These are phyloP conservation scores for Leccinum huronense DNA, from an alignment of 1,284 basidiomycete genomes.

Conservation along the genomic window DNA sequence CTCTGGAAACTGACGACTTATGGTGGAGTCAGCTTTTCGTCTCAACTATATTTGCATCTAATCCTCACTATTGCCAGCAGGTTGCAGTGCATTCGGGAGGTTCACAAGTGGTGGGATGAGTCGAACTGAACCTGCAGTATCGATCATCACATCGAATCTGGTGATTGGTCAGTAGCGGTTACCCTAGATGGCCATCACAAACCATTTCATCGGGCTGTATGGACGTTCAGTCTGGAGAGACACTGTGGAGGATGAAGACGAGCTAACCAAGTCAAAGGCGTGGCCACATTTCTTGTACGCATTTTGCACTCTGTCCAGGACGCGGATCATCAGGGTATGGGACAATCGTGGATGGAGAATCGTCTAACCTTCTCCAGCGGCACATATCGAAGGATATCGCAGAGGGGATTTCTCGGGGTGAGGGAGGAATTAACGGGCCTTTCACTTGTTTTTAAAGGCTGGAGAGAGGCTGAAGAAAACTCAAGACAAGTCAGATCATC, in stretches of 20 bases:
- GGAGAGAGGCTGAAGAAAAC: conserved; percentile 17
- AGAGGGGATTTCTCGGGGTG: conserved; percentile 14
- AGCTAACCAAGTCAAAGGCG: conserved; percentile 51
- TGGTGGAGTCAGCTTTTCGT: conserved; percentile 25
- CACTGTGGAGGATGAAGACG: conserved; percentile 10
- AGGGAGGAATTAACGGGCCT: not conserved
- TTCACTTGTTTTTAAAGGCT: conserved; percentile 29
- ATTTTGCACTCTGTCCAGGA: conserved; percentile 32
- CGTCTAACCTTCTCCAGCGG: conserved; percentile 34
- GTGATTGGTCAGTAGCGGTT: conserved; percentile 19
- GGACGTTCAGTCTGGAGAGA: conserved; percentile 20
- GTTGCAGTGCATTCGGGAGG: conserved; percentile 54
- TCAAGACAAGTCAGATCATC: conserved; percentile 24
- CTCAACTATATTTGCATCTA: conserved; percentile 8
- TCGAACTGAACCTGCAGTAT: conserved; percentile 67
- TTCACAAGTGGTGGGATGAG: conserved; percentile 59
- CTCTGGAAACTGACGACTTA: conserved; percentile 68
- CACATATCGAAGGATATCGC: conserved; percentile 26
- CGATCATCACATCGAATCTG: conserved; percentile 59
- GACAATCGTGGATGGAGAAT: conserved; percentile 1
- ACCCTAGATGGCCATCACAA: conserved; percentile 18
- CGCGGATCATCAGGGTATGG: conserved; percentile 3
- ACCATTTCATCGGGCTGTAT: conserved; percentile 59
- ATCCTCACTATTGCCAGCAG: conserved; percentile 77
- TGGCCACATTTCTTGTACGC: conserved; percentile 52